Conservation (phyloP, 805 yeast species). For the Ogataea trehalophila region DNA sequence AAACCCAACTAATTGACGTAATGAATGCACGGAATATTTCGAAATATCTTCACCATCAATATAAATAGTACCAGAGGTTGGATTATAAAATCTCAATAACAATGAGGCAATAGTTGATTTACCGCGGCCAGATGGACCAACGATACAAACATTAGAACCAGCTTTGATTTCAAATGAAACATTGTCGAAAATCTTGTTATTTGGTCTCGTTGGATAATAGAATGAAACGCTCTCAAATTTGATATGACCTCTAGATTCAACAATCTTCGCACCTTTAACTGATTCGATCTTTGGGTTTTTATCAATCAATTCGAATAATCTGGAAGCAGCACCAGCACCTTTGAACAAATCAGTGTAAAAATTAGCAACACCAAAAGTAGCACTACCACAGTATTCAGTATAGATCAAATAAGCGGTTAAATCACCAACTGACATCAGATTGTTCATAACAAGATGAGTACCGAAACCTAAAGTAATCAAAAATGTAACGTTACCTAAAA, state of each 20-base stretch:
- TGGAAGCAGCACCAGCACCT: slow-evolving; percentile 93
- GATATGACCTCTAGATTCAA: slow-evolving; percentile 48
- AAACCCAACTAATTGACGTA: slow-evolving; percentile 72
- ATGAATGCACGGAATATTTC: slow-evolving; percentile 68
- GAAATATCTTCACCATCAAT: slow-evolving; percentile 66
- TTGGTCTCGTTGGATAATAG: slow-evolving; percentile 81
- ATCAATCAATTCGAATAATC: slow-evolving; percentile 84
- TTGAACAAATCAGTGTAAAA: slow-evolving; percentile 94
- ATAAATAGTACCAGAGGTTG: slow-evolving; percentile 56
- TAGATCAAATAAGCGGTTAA: slow-evolving; percentile 91
- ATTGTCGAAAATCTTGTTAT: slow-evolving; percentile 58
- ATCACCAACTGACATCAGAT: slow-evolving; percentile 80
- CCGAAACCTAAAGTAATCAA: slow-evolving; percentile 76
- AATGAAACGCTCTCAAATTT: slow-evolving; percentile 64
- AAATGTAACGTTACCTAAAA: slow-evolving; percentile 77
- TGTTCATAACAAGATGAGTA: slow-evolving; percentile 68
- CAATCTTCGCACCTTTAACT: slow-evolving; percentile 51
- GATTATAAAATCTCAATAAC: slow-evolving; percentile 80
- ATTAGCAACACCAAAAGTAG: slow-evolving; percentile 85
- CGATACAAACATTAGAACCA: slow-evolving; percentile 89
- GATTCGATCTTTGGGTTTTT: slow-evolving; percentile 70
- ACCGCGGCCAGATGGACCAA: slow-evolving; percentile 95
- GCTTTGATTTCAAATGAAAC: slow-evolving; percentile 61
- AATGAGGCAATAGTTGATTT: slow-evolving; percentile 85
- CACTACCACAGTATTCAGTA: slow-evolving; percentile 89